These are phyloP conservation scores for Tolypocladium album DNA, from an alignment of 2,329 filamentous ascomycete species.

Conservation along the genomic window DNA sequence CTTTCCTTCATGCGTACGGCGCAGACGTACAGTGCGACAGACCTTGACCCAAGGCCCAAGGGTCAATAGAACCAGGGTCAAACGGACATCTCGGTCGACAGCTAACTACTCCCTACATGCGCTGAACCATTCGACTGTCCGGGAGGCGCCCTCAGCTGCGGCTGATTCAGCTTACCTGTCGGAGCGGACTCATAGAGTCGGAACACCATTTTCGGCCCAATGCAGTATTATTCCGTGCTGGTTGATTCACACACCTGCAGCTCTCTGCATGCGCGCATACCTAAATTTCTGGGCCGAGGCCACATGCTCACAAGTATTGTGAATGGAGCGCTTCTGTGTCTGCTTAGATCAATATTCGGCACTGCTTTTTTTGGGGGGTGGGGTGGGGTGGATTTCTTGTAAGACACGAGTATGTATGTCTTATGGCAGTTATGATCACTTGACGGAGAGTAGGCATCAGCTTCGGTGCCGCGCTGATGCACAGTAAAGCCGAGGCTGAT, in stretches of 20 bases:
- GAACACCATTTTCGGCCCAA: not conserved
- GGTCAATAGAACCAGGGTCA: not conserved
- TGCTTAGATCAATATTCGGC: not conserved
- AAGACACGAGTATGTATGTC: not conserved
- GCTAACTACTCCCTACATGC: not conserved
- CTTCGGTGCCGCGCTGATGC: not conserved
- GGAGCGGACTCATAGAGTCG: not conserved
- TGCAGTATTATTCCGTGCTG: not conserved
- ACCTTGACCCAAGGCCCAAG: not conserved
- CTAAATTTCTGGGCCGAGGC: not conserved
- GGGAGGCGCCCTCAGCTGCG: not conserved
- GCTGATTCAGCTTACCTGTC: conserved; percentile 3
- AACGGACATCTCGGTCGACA: not conserved
- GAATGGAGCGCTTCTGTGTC: not conserved
- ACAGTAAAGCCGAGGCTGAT: not conserved
- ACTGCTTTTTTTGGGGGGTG: not conserved
- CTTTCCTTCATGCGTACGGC: not conserved
- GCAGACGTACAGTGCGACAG: not conserved
- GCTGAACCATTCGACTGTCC: too few relatives aligned
- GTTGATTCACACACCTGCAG: not conserved
- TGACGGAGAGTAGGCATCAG: not conserved
- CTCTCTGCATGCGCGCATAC: not conserved
- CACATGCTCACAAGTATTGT: not conserved
- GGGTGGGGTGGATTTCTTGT: not conserved
- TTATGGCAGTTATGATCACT: not conserved